These are phyloP conservation scores for Pouteria campechiana DNA, from an alignment of 179 eudicot species.

Conservation along the genomic window DNA sequence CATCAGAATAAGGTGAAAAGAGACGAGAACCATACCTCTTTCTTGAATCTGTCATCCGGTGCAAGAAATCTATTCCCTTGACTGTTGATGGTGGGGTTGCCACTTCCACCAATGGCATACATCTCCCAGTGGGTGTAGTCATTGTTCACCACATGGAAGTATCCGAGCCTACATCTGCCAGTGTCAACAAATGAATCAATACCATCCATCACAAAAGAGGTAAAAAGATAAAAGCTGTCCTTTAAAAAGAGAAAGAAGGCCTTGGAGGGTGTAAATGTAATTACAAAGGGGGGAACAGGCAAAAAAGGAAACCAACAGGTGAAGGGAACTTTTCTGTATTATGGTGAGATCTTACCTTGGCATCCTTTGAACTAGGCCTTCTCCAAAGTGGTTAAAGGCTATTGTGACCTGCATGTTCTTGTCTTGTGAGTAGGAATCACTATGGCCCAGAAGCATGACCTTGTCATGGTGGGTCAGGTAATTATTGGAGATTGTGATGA, in stretches of 20 bases:
- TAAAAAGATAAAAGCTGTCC: no score
- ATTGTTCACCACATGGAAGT: slow-evolving; percentile 82
- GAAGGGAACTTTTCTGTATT: neutral
- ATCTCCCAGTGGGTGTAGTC: slow-evolving; percentile 87
- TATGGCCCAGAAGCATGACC: slow-evolving; percentile 63
- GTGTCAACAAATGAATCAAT: neutral
- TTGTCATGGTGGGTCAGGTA: slow-evolving; percentile 62
- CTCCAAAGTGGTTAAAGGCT: slow-evolving; percentile 80
- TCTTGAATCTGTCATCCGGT: slow-evolving; percentile 39
- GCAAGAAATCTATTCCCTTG: slow-evolving; percentile 71
- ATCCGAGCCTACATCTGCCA: slow-evolving; percentile 74
- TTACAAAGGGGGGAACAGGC: neutral
- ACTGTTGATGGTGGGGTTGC: slow-evolving; percentile 68
- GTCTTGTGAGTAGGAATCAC: slow-evolving; percentile 49
- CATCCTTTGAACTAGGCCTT: slow-evolving; percentile 80
- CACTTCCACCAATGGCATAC: slow-evolving; percentile 83
- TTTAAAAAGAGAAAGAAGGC: no score
- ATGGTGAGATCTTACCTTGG: slow-evolving; percentile 39
- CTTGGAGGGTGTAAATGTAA: no score
- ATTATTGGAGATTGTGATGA: slow-evolving; percentile 54
- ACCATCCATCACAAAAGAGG: no score
- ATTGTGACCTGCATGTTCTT: slow-evolving; percentile 78
- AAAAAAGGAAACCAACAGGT: neutral
- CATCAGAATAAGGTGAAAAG: no score
- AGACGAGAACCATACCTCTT: slow-evolving; percentile 32